phyloP scores from a whole-genome alignment of 148 eudicot species.

The Heliosperma pusillum region DNA sequence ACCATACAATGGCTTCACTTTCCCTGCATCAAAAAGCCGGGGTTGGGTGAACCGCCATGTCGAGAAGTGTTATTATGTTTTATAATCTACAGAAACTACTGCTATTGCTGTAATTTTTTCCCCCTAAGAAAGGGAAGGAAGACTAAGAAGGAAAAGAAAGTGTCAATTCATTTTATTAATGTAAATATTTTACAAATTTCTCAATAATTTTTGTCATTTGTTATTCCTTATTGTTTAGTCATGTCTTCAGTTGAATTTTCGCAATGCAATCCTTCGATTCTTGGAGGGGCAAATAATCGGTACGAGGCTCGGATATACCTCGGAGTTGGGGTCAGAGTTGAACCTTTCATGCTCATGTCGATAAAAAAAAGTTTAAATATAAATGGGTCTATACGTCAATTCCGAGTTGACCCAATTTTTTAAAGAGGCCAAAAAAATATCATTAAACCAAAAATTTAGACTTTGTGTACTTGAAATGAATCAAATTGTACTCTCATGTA shows the following conservation, averaged over 20 bases:
- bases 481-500: no score
- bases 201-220: slow-evolving; percentile 18
- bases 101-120: slow-evolving; percentile 18
- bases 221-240: background rate
- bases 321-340: no score
- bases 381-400: no score
- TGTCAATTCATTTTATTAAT: slow-evolving; percentile 28
- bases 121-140: slow-evolving; percentile 8
- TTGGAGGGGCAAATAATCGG: no score
- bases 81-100: slow-evolving; percentile 28
- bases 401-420: no score
- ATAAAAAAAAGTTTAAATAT: no score
- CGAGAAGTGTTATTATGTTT: slow-evolving; percentile 17
- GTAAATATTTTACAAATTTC: slow-evolving; percentile 28
- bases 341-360: no score
- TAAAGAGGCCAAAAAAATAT: no score
- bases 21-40: slow-evolving; percentile 22
- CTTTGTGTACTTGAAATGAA: no score
- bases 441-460: no score
- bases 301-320: no score
- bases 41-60: slow-evolving; percentile 24
- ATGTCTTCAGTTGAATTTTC: background rate
- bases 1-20: slow-evolving; percentile 12
- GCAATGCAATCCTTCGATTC: background rate
- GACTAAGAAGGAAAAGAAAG: slow-evolving; percentile 10